Evolutionary conservation across 768 basidiomycete species (phyloP).

Genomic region (Podaxis carcinomalis): DNA sequence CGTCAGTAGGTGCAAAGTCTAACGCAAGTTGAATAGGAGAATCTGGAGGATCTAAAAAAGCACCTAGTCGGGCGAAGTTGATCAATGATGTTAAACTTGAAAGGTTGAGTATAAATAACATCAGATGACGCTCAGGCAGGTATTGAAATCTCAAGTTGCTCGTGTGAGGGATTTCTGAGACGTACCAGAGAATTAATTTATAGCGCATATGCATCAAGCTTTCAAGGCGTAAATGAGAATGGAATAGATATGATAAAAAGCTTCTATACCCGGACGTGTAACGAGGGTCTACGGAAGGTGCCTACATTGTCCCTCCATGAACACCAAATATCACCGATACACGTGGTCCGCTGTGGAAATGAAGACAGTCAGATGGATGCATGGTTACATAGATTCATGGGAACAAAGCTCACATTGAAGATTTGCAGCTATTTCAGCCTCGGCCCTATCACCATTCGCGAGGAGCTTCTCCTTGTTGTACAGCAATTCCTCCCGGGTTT

Average conservation of each 20-base stretch:
- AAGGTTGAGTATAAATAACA: conserved; percentile 8
- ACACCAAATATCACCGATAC: conserved; percentile 53
- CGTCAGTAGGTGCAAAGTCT: not conserved
- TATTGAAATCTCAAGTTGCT: not conserved
- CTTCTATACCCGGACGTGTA: conserved; percentile 12
- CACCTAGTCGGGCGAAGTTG: not conserved
- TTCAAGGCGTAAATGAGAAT: not conserved
- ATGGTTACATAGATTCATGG: conserved; percentile 9
- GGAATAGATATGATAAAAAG: conserved; percentile 10
- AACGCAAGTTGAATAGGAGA: conserved; percentile 6
- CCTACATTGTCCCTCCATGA: conserved; percentile 7
- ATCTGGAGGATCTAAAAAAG: conserved; percentile 1
- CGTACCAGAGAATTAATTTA: not conserved
- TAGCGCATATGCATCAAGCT: not conserved
- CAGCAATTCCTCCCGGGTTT: conserved; percentile 95
- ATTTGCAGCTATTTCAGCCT: conserved; percentile 97
- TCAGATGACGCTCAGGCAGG: not conserved
- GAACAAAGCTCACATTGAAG: conserved; percentile 53
- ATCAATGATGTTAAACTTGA: conserved; percentile 5
- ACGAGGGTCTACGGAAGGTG: conserved; percentile 9
- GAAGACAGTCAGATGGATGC: conserved; percentile 19
- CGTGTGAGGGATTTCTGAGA: not conserved
- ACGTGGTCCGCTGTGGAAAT: conserved; percentile 71
- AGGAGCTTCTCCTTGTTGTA: conserved; percentile 99
- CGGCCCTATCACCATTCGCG: conserved; percentile 92